These are phyloP conservation scores for Vigna mungo DNA, from an alignment of 306 rosid genomes.

Conservation along the genomic window DNA sequence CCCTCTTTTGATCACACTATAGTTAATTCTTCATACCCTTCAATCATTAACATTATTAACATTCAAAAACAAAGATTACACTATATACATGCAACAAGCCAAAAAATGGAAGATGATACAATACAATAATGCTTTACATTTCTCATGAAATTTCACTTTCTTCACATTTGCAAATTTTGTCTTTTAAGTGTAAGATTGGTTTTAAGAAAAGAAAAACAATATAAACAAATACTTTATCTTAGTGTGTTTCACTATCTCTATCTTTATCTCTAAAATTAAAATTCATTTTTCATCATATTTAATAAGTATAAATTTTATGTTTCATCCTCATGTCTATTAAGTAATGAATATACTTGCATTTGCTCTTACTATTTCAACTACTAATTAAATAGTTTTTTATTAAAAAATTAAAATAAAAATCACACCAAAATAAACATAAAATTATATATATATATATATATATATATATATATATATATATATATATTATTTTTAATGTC, in stretches of 20 bases:
- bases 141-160: slow-evolving; percentile 8
- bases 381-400: too few relatives aligned
- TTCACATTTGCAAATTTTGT: not conserved
- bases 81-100: slow-evolving; percentile 9
- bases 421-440: too few relatives aligned
- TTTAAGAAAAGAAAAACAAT: not conserved
- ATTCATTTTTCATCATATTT: too few relatives aligned
- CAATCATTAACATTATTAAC: slow-evolving; percentile 26
- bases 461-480: too few relatives aligned
- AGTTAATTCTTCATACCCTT: slow-evolving; percentile 33
- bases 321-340: too few relatives aligned
- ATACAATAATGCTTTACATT: slow-evolving; percentile 14
- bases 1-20: slow-evolving; percentile 32
- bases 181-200: not conserved
- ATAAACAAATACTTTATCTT: not conserved
- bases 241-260: not conserved
- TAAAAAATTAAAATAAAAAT: too few relatives aligned
- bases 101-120: slow-evolving; percentile 36
- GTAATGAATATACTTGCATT: too few relatives aligned
- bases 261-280: too few relatives aligned
- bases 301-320: too few relatives aligned
- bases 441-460: too few relatives aligned
- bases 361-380: too few relatives aligned
- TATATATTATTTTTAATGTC: too few relatives aligned
- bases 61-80: slow-evolving; percentile 30